phyloP scores from a whole-genome alignment of 345 rosid genomes.

The Camelina hispida region DNA sequence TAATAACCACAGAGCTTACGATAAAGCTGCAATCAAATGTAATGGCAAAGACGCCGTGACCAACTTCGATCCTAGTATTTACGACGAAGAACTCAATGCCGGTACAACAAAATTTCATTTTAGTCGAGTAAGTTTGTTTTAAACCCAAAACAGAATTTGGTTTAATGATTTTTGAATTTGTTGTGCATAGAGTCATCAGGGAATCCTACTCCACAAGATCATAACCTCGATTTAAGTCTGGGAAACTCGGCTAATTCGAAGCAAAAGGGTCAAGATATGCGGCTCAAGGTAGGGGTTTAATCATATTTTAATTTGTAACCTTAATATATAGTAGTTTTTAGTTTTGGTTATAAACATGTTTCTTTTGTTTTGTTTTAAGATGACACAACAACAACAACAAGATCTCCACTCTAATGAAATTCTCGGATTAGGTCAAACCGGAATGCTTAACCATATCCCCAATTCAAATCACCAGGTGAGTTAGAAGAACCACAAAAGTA shows the following conservation, averaged over 20 bases:
- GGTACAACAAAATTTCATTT: background rate
- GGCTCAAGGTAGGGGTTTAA: conserved; percentile 39
- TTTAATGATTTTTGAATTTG: background rate
- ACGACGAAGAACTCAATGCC: conserved; percentile 54
- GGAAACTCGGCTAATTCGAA: conserved; percentile 61
- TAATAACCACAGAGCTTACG: conserved; percentile 71
- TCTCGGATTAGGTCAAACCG: conserved; percentile 46
- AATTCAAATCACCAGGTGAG: conserved; percentile 42
- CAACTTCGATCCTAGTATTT: conserved; percentile 77
- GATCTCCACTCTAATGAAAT: conserved; percentile 34
- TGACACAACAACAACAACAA: conserved; percentile 37
- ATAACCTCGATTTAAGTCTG: conserved; percentile 91
- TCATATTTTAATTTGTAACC: background rate
- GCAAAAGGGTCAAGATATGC: conserved; percentile 43
- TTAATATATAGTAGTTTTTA: background rate
- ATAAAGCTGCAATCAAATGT: conserved; percentile 87
- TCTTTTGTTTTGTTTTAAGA: conserved; percentile 15
- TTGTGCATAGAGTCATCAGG: conserved; percentile 54
- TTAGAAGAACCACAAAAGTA: background rate
- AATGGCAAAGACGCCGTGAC: conserved; percentile 95
- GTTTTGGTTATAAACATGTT: background rate
- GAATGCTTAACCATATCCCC: conserved; percentile 39
- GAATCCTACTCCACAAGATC: conserved; percentile 49
- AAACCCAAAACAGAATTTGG: background rate
- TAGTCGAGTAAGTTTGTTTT: background rate